These are phyloP conservation scores for Gastrolobium bilobum DNA, from an alignment of 306 rosid genomes.

Conservation along the genomic window DNA sequence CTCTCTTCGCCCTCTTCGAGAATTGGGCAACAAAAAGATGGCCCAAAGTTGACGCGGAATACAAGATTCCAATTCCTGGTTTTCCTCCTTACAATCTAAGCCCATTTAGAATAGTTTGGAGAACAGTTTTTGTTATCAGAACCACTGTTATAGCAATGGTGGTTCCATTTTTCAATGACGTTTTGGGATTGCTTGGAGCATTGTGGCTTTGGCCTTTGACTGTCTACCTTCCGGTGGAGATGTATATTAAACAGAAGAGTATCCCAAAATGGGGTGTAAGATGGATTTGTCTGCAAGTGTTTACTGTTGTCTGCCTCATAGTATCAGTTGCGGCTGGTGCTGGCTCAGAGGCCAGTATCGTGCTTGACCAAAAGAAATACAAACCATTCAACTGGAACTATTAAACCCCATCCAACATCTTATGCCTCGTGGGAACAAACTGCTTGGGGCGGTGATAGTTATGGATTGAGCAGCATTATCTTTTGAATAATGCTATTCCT, in stretches of 20 bases:
- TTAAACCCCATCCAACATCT: slow-evolving; percentile 35
- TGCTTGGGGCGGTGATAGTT: neutral
- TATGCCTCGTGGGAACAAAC: neutral
- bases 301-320: slow-evolving; percentile 63
- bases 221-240: slow-evolving; percentile 73
- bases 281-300: slow-evolving; percentile 64
- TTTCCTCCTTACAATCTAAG: slow-evolving; percentile 56
- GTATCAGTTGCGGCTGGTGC: slow-evolving; percentile 60
- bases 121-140: slow-evolving; percentile 66
- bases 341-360: slow-evolving; percentile 72
- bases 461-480: slow-evolving; percentile 1
- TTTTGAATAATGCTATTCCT: neutral
- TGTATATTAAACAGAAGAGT: slow-evolving; percentile 70
- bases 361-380: slow-evolving; percentile 54
- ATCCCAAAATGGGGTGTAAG: slow-evolving; percentile 70
- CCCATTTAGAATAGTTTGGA: slow-evolving; percentile 68
- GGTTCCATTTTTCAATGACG: slow-evolving; percentile 83
- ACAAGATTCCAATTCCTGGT: slow-evolving; percentile 60
- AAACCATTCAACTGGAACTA: slow-evolving; percentile 55
- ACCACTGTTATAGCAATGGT: slow-evolving; percentile 78
- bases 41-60: slow-evolving; percentile 50
- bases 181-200: slow-evolving; percentile 80
- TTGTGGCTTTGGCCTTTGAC: slow-evolving; percentile 86
- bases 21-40: slow-evolving; percentile 51
- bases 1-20: slow-evolving; percentile 75